A percentile compares a stretch with the other conserved stretches of the same genome.
Evolutionary conservation across 2,329 filamentous ascomycete species (phyloP).

Genomic region (Penicillium thymicola): DNA sequence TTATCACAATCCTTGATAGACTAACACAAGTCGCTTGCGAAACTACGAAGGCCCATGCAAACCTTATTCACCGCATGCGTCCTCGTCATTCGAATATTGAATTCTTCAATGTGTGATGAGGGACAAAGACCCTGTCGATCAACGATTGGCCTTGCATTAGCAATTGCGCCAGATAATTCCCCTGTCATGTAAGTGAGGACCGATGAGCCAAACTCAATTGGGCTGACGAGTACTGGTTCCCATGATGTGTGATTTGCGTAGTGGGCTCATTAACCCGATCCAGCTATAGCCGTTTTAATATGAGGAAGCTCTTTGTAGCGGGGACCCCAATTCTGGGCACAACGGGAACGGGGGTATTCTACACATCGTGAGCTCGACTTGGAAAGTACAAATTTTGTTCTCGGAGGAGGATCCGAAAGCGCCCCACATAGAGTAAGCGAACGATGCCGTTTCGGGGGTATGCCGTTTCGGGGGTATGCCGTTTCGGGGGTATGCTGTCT

Average conservation of each 20-base stretch:
- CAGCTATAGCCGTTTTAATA: not conserved
- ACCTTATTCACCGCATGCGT: slow-evolving; percentile 4
- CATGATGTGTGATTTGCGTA: not conserved
- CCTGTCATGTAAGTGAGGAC: not conserved
- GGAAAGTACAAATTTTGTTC: not conserved
- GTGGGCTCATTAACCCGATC: not conserved
- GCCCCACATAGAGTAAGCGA: not conserved
- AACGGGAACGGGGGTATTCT: slow-evolving; percentile 1
- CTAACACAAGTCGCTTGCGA: not conserved
- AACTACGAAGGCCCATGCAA: not conserved
- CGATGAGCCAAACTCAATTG: not conserved
- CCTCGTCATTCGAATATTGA: not conserved
- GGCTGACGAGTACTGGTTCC: not conserved
- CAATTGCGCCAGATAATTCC: not conserved
- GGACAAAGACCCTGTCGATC: slow-evolving; percentile 2
- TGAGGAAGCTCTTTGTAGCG: not conserved
- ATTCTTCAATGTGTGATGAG: not conserved
- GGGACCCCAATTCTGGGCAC: slow-evolving; percentile 1
- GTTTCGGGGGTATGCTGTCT: not conserved
- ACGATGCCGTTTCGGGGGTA: not conserved
- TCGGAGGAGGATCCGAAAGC: slow-evolving; percentile 1
- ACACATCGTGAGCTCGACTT: not conserved
- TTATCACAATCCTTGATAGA: not conserved
- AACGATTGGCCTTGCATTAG: not conserved
- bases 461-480: too few relatives aligned